A percentile compares a stretch with the other conserved stretches of the same genome.
These are phyloP conservation scores for Phaffia rhodozyma DNA, from an alignment of 1,284 basidiomycete genomes.

Conservation along the genomic window DNA sequence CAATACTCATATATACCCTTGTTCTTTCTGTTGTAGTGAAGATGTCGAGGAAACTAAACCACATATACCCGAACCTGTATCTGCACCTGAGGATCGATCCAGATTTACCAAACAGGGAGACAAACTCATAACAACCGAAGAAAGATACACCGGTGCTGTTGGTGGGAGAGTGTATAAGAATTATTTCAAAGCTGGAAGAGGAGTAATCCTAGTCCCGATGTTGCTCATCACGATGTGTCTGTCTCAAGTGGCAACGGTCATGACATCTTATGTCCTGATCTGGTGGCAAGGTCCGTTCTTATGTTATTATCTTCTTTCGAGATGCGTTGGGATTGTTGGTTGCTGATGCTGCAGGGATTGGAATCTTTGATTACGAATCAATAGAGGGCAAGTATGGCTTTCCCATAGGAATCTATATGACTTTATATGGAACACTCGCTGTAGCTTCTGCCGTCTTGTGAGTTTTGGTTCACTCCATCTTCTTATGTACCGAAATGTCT, in stretches of 20 bases:
- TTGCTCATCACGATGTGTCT: constrained; percentile 32
- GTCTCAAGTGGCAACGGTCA: constrained; percentile 36
- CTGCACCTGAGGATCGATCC: constrained; percentile 30
- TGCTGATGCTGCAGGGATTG: constrained; percentile 5
- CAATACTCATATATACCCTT: no score
- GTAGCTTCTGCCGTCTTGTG: constrained; percentile 30
- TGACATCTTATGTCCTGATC: constrained; percentile 35
- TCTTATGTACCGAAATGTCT: no score
- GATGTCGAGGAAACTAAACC: constrained; percentile 33
- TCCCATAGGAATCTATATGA: constrained; percentile 2
- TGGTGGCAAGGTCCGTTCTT: constrained; percentile 28
- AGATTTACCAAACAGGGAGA: constrained; percentile 30
- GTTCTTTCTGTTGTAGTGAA: neutral
- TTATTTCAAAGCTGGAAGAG: constrained; percentile 42
- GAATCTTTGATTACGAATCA: constrained; percentile 13
- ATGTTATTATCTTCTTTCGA: neutral
- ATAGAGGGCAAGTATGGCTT: neutral
- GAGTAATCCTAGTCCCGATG: constrained; percentile 39
- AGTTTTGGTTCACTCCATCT: no score
- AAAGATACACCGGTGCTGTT: constrained; percentile 33
- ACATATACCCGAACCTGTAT: neutral
- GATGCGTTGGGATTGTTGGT: no score
- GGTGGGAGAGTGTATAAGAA: constrained; percentile 27
- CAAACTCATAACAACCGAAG: constrained; percentile 39
- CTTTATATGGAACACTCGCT: constrained; percentile 22